Conservation (phyloP, 805 yeast genomes). For the Phaffomyces thermotolerans region DNA sequence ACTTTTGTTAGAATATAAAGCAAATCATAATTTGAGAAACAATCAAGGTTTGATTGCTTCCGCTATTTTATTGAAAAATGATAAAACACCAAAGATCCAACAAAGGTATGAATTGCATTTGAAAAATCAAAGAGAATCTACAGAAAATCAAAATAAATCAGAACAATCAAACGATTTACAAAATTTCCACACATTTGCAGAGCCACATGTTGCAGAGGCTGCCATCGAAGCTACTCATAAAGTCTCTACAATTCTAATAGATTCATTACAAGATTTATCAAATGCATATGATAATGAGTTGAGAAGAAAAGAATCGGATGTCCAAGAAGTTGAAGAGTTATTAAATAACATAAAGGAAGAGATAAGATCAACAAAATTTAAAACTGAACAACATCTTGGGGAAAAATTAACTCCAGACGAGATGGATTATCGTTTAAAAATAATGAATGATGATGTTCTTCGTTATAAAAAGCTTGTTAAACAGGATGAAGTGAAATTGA, state of each 20-base stretch:
- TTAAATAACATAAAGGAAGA: conserved; percentile 35
- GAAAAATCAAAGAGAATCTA: conserved; percentile 9
- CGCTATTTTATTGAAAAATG: conserved; percentile 22
- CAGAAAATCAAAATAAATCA: conserved; percentile 6
- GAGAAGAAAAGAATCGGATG: conserved; percentile 45
- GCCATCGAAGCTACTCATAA: conserved; percentile 47
- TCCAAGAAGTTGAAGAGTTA: conserved; percentile 39
- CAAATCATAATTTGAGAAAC: conserved; percentile 37
- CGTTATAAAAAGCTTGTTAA: conserved; percentile 15
- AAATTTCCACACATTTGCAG: conserved; percentile 10
- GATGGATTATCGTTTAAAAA: conserved; percentile 7
- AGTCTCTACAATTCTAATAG: conserved; percentile 43
- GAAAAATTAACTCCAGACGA: conserved; percentile 10
- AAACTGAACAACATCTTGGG: conserved; percentile 19
- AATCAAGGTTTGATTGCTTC: conserved; percentile 21
- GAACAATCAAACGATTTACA: conserved; percentile 2
- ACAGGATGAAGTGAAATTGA: conserved; percentile 21
- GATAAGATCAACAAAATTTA: conserved; percentile 26
- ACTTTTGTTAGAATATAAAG: conserved; percentile 42
- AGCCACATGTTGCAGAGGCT: conserved; percentile 44
- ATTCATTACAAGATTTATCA: conserved; percentile 39
- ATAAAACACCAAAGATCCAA: conserved; percentile 18
- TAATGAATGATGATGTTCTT: conserved; percentile 10
- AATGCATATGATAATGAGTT: conserved; percentile 50
- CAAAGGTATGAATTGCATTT: conserved; percentile 21